These are phyloP conservation scores for Talaromyces sp. DNA, from an alignment of 2,329 filamentous ascomycete genomes.

Conservation along the genomic window DNA sequence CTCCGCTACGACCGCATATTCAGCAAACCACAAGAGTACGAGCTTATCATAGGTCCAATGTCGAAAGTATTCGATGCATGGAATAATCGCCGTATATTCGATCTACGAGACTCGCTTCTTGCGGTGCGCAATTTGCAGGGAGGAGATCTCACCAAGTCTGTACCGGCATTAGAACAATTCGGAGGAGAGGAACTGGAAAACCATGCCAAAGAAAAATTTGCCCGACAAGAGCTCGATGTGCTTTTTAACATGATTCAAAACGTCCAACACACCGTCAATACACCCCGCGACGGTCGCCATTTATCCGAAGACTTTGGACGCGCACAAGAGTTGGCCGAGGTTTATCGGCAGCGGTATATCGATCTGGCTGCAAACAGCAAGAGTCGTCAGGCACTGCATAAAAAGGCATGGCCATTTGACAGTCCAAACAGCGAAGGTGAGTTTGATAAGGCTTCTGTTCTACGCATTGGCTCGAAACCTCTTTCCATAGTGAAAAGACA, in stretches of 20 bases:
- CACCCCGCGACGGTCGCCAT: conserved; percentile 11
- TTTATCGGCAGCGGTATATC: conserved; percentile 10
- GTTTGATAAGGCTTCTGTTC: background rate
- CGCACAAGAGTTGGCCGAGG: background rate
- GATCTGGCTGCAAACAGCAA: background rate
- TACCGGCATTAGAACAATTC: background rate
- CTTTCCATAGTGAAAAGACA: background rate
- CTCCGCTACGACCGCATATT: conserved; percentile 14
- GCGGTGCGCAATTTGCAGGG: background rate
- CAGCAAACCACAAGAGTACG: background rate
- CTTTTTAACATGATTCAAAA: conserved; percentile 12
- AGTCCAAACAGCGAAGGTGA: too few species aligned
- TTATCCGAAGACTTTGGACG: conserved; percentile 8
- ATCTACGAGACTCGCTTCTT: conserved; percentile 9
- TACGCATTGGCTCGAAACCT: background rate
- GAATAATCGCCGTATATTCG: conserved; percentile 1
- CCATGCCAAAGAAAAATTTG: conserved; percentile 12
- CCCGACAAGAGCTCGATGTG: conserved; percentile 11
- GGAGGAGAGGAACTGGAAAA: background rate
- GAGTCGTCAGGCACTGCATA: background rate
- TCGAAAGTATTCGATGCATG: background rate
- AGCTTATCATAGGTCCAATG: conserved; percentile 4
- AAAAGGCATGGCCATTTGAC: conserved; percentile 12
- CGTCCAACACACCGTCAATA: conserved; percentile 1
- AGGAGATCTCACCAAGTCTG: background rate